phyloP scores from a whole-genome alignment of 2,329 filamentous ascomycete genomes.

The Diaporthe vaccinii region DNA sequence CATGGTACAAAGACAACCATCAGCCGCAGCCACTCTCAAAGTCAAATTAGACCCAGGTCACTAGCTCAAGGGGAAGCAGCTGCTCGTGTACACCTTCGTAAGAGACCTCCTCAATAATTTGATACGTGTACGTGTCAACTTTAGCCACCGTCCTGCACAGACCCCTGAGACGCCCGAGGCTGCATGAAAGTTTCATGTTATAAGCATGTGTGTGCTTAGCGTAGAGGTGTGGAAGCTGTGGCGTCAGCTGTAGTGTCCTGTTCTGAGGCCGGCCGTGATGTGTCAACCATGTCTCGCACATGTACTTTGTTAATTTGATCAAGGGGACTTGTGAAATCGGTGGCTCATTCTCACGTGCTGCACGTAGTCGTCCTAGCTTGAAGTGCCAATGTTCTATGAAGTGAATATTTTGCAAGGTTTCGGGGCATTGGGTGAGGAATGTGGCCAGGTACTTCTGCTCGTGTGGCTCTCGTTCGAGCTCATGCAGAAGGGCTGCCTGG shows the following conservation, averaged over 20 bases:
- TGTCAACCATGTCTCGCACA: no score
- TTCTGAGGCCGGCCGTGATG: not conserved
- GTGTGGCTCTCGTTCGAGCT: no score
- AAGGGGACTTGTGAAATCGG: no score
- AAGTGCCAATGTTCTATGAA: no score
- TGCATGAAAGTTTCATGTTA: not conserved
- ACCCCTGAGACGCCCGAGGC: not conserved
- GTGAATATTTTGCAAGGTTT: no score
- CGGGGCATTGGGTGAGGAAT: no score
- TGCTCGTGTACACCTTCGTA: not conserved
- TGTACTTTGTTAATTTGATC: no score
- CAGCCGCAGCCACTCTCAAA: not conserved
- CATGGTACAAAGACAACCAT: not conserved
- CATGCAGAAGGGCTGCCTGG: no score
- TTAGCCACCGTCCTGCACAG: not conserved
- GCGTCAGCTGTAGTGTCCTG: not conserved
- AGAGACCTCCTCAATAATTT: not conserved
- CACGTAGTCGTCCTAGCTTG: no score
- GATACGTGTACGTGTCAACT: not conserved
- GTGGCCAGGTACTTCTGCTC: no score
- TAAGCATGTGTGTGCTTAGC: not conserved
- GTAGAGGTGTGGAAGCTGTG: not conserved
- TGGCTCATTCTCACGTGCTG: no score
- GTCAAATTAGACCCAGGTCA: not conserved
- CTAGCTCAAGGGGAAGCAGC: not conserved